A percentile compares a stretch with the other conserved stretches of the same genome.
These are phyloP conservation scores for Uncinocarpus reesii DNA, from an alignment of 2,329 filamentous ascomycete genomes.

Conservation along the genomic window DNA sequence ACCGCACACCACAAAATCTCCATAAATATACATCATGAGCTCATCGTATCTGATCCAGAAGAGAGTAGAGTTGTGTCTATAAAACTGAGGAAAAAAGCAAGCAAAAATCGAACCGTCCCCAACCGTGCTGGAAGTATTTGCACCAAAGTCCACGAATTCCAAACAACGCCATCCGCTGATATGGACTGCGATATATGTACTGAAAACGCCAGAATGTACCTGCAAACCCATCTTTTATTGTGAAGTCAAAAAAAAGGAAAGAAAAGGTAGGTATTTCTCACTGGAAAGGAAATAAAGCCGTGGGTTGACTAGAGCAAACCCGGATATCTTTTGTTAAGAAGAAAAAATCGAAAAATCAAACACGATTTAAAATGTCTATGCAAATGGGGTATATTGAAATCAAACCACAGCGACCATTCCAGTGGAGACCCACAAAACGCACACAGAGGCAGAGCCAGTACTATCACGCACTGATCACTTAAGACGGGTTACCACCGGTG, in stretches of 20 bases:
- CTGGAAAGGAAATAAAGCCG: conserved; percentile 6
- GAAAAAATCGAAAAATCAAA: background rate
- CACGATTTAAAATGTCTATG: background rate
- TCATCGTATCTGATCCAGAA: conserved; percentile 11
- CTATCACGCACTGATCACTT: background rate
- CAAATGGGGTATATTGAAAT: conserved; percentile 9
- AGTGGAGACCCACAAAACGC: background rate
- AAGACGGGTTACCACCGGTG: conserved; percentile 33
- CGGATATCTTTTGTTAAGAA: conserved; percentile 9
- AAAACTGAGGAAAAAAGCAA: background rate
- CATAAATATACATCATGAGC: conserved; percentile 33
- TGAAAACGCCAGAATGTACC: conserved; percentile 2
- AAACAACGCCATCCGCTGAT: conserved; percentile 11
- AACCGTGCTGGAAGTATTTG: background rate
- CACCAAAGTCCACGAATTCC: too few species aligned
- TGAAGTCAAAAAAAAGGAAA: background rate
- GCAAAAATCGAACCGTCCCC: background rate
- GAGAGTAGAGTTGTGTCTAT: conserved; percentile 21
- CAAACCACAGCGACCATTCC: conserved; percentile 8
- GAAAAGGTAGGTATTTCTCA: conserved; percentile 1
- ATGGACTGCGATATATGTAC: background rate
- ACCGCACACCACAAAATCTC: conserved; percentile 19
- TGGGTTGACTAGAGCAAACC: conserved; percentile 8
- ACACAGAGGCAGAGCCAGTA: background rate
- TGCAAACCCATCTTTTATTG: conserved; percentile 4